Conservation (phyloP, 805 yeast species). For the Suhomyces faveliae region DNA sequence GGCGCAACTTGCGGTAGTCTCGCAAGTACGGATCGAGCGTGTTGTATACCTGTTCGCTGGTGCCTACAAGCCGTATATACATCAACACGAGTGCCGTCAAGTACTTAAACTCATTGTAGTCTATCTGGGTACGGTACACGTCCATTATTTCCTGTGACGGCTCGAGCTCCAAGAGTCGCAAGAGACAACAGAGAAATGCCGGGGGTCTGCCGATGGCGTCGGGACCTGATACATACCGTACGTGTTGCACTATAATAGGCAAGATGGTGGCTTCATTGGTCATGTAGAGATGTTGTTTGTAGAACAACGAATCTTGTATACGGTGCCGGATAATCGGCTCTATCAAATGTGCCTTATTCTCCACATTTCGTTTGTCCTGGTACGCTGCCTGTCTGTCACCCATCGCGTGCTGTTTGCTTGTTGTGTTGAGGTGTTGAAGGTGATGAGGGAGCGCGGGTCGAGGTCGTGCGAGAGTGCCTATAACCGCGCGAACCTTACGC, state of each 20-base stretch:
- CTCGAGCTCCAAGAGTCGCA: slow-evolving; percentile 72
- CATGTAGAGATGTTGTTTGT: slow-evolving; percentile 39
- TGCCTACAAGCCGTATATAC: slow-evolving; percentile 53
- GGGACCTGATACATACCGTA: slow-evolving; percentile 56
- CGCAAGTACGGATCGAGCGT: slow-evolving; percentile 53
- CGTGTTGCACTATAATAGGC: slow-evolving; percentile 32
- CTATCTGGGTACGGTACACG: slow-evolving; percentile 55
- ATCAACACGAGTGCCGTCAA: slow-evolving; percentile 65
- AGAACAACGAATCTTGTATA: slow-evolving; percentile 42
- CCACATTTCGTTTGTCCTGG: slow-evolving; percentile 27
- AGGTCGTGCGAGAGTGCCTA: too few species aligned
- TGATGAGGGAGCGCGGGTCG: background rate
- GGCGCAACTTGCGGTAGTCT: slow-evolving; percentile 70
- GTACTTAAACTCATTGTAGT: slow-evolving; percentile 63
- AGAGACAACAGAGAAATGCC: slow-evolving; percentile 71
- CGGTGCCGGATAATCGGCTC: slow-evolving; percentile 44
- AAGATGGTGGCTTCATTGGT: slow-evolving; percentile 42
- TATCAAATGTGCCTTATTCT: slow-evolving; percentile 32
- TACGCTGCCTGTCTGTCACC: slow-evolving; percentile 11
- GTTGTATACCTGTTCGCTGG: slow-evolving; percentile 41
- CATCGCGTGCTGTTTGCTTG: background rate
- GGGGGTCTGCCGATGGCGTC: slow-evolving; percentile 58
- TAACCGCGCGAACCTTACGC: too few species aligned
- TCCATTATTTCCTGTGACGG: slow-evolving; percentile 60
- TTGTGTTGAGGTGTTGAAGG: background rate